Conservation (phyloP, 176 grass and related monocot genomes). For the Carex cristatella region DNA sequence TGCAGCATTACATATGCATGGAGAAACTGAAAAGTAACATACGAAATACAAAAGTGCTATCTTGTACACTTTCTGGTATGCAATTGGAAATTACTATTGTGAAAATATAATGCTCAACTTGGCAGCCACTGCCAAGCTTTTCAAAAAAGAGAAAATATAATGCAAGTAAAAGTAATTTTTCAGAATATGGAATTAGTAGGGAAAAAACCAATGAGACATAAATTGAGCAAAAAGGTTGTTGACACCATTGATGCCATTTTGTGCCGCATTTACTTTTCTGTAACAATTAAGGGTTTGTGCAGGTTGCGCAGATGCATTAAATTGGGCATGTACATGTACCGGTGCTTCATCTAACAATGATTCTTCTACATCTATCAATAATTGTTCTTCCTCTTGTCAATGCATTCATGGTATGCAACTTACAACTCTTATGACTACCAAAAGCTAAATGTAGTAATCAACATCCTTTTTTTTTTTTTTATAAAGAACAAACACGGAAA, state of each 20-base stretch:
- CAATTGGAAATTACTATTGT: not conserved
- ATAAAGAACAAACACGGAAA: not conserved
- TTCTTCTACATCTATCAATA: conserved; percentile 37
- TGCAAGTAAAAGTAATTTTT: not conserved
- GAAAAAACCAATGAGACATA: not conserved
- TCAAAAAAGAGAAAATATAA: not conserved
- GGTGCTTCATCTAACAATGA: conserved; percentile 32
- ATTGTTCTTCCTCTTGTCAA: conserved; percentile 69
- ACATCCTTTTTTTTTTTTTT: not conserved
- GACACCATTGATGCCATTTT: not conserved
- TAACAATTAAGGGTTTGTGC: conserved; percentile 21
- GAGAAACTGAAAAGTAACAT: not conserved
- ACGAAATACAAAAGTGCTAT: not conserved
- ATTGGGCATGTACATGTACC: conserved; percentile 64
- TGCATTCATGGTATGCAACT: conserved; percentile 50
- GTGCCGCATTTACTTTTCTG: not conserved
- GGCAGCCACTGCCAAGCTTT: too few relatives aligned
- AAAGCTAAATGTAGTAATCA: not conserved
- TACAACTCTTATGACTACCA: not conserved
- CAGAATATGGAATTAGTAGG: not conserved
- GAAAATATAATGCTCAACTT: too few relatives aligned
- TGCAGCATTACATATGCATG: not conserved
- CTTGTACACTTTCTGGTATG: not conserved
- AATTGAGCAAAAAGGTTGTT: not conserved
- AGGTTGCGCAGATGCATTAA: conserved; percentile 24